Percentiles rank a stretch among this genome's conserved stretches.
phyloP scores from a whole-genome alignment of 2,329 filamentous ascomycete genomes.

The Elsinoe necatrix region DNA sequence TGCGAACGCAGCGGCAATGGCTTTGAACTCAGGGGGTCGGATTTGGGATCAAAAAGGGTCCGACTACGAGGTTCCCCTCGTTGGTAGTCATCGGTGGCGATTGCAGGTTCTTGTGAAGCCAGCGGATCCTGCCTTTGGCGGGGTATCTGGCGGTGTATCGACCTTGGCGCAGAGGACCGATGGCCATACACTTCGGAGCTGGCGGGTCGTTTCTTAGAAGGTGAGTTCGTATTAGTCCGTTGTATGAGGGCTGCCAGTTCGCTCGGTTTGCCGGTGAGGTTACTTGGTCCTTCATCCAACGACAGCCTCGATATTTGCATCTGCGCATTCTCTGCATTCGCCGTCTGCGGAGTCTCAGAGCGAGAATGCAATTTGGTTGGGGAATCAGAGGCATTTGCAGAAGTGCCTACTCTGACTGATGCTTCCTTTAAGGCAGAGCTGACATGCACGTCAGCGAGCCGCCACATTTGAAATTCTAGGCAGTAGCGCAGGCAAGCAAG shows the following conservation, averaged over 20 bases:
- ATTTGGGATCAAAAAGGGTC: not conserved
- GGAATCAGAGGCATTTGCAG: conserved; percentile 9
- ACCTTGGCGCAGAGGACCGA: not conserved
- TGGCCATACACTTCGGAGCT: conserved; percentile 8
- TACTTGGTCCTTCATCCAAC: not conserved
- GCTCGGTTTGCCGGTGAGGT: not conserved
- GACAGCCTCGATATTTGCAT: conserved; percentile 14
- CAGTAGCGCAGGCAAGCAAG: conserved; percentile 32
- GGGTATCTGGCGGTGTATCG: not conserved
- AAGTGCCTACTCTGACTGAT: not conserved
- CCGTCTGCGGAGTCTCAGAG: conserved; percentile 1
- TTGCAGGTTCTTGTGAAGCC: not conserved
- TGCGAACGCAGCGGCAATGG: not conserved
- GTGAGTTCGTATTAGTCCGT: conserved; percentile 6
- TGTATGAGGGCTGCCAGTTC: not conserved
- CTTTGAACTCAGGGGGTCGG: not conserved
- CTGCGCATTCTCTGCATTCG: conserved; percentile 4
- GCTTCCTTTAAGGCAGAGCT: conserved; percentile 9
- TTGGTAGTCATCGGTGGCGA: conserved; percentile 2
- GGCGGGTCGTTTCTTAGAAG: conserved; percentile 14
- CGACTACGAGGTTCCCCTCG: not conserved
- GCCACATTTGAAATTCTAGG: conserved; percentile 40
- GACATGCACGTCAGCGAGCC: not conserved
- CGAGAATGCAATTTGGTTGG: not conserved
- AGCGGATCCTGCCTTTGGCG: not conserved